Evolutionary conservation across 805 yeast species (phyloP), one percentile per base, ranked within the genome.

Genomic region (Lachancea mirantina): DNA sequence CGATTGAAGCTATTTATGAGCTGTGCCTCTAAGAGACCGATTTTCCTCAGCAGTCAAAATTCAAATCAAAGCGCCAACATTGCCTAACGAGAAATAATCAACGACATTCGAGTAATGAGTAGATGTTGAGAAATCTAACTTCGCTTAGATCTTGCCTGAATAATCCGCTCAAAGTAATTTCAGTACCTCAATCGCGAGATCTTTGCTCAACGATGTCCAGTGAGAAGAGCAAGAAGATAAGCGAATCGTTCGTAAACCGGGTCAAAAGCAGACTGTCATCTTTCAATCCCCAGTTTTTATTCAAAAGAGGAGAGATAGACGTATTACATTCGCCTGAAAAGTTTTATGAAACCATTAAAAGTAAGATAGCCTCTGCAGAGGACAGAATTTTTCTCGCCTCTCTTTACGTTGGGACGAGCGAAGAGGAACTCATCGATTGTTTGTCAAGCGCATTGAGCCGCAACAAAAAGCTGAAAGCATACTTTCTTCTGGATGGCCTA

Each of bases 331-430:
- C 68, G 34, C 98, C 98, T 0, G 62, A 51, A 1, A 74, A 68
- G n/a, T 92, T 92, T 50, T 89, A 92, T 57, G 41, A 61, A 2
- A 59, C 70, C 2, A 61, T 92, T 32, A 83, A 76, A 47, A 28
- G 46, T 2, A 82, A 80, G 46, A 88, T 89, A 13, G 41, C 57
- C 3, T 31, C 49, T 1, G 89, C 97, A 1, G 58, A 80, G 34
- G 40, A 58, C 5, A 66, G 94, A 26, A 68, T 92, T 7, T 92
- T 87, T 48, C 67, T 92, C 22, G 80, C 95, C 4, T 79, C 95
- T 2, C 64, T 92, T 24, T 92, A 92, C 52, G 67, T 92, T 28
- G 98, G 98, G 2, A 82, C 78, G 45, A 56, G 75, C 2, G 95
- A 92, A 55, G 61, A 70, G 30, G 97, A 89, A 39, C 68, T 92